These are phyloP conservation scores for Pedinophyceae sp. DNA, from an alignment of 139 green algal species.

Conservation along the genomic window DNA sequence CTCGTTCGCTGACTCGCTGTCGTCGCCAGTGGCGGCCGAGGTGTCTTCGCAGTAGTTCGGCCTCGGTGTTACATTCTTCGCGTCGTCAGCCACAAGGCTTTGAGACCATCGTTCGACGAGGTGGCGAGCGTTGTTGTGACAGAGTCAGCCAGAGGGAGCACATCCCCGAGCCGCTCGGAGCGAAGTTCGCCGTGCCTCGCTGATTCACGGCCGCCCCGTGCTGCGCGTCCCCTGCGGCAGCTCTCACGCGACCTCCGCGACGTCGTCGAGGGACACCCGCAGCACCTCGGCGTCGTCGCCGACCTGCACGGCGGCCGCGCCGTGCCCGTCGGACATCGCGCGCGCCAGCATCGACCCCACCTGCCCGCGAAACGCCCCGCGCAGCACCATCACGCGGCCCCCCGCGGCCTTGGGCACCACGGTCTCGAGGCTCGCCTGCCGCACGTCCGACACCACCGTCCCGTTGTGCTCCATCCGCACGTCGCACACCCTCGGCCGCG, in stretches of 20 bases:
- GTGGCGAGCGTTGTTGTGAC: too few relatives aligned
- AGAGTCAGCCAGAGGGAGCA: too few relatives aligned
- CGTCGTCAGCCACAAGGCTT: too few relatives aligned
- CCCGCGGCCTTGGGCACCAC: conserved; percentile 48
- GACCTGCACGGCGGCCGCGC: conserved; percentile 50
- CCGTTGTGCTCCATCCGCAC: conserved; percentile 37
- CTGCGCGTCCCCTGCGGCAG: too few relatives aligned
- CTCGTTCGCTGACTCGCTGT: too few relatives aligned
- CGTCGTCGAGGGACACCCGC: conserved; percentile 48
- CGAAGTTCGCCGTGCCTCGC: too few relatives aligned
- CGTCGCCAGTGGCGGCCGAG: too few relatives aligned
- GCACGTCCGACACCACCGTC: conserved; percentile 22
- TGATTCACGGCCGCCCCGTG: too few relatives aligned
- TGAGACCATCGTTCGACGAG: too few relatives aligned
- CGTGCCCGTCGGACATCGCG: conserved; percentile 2
- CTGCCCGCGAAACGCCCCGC: conserved; percentile 28
- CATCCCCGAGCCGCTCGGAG: too few relatives aligned
- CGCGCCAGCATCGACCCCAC: conserved; percentile 26
- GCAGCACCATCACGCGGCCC: conserved; percentile 38
- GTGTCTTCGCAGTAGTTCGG: too few relatives aligned
- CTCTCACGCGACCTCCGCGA: conserved; percentile 35
- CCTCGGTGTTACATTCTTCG: too few relatives aligned
- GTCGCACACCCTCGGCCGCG: conserved; percentile 30
- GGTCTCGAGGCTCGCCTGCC: conserved; percentile 49
- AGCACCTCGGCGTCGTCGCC: conserved; percentile 32